These are phyloP conservation scores for Apophysomyces trapeziformis DNA, from an alignment of 371 early-diverging fungal genomes.

Conservation along the genomic window DNA sequence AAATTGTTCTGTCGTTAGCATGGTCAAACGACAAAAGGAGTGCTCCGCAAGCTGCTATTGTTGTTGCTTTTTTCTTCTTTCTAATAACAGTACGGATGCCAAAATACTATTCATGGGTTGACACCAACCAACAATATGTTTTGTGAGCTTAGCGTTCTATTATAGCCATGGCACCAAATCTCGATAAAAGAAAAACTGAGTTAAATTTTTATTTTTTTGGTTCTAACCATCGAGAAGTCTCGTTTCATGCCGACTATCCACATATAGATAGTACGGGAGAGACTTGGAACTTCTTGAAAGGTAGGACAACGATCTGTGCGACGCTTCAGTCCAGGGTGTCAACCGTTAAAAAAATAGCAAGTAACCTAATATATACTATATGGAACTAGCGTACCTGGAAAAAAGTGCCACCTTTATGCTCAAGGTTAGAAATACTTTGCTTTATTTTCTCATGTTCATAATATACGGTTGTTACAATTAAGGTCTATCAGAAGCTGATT, in stretches of 20 bases:
- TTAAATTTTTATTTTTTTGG: no score
- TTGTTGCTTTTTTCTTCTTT: neutral
- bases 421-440: neutral
- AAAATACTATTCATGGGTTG: neutral
- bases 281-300: no score
- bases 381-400: neutral
- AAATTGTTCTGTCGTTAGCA: no score
- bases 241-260: neutral
- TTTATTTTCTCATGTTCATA: no score
- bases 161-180: neutral
- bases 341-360: neutral
- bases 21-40: no score
- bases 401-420: neutral
- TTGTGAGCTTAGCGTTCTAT: neutral
- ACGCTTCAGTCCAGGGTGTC: neutral
- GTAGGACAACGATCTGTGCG: constrained; percentile 6
- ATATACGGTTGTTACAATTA: neutral
- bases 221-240: neutral
- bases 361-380: neutral
- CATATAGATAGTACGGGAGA: neutral
- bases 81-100: neutral
- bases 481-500: neutral
- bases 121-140: neutral
- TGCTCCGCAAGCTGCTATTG: neutral
- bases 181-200: no score